phyloP scores from a whole-genome alignment of 495 filamentous ascomycete genomes.

The Coniosporium apollinis region DNA sequence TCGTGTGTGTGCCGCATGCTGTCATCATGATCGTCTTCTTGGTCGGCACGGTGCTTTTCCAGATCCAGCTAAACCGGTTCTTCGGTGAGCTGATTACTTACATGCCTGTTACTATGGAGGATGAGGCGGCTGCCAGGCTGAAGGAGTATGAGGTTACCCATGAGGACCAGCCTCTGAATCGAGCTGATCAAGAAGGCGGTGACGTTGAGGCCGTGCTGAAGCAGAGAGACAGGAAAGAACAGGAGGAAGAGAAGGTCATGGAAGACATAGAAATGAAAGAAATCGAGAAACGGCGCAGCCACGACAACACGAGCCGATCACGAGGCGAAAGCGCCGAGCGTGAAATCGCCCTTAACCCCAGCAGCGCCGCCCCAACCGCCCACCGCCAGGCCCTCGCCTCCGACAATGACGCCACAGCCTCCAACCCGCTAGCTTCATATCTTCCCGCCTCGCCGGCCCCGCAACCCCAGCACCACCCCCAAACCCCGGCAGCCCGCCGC shows the following conservation, averaged over 20 bases:
- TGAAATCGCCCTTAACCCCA: slow-evolving; percentile 18
- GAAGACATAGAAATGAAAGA: slow-evolving; percentile 33
- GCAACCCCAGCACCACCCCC: neutral
- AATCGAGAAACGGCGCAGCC: slow-evolving; percentile 1
- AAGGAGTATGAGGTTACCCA: slow-evolving; percentile 74
- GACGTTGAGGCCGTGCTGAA: slow-evolving; percentile 29
- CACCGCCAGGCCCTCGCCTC: neutral
- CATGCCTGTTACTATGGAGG: slow-evolving; percentile 87
- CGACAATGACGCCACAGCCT: neutral
- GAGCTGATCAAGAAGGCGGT: slow-evolving; percentile 32
- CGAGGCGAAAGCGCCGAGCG: slow-evolving; percentile 20
- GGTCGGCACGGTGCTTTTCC: slow-evolving; percentile 59
- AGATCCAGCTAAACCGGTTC: slow-evolving; percentile 64
- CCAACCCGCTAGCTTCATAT: neutral
- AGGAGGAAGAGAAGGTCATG: slow-evolving; percentile 26
- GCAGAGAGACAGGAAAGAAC: slow-evolving; percentile 20
- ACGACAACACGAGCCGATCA: slow-evolving; percentile 10
- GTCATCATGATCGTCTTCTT: slow-evolving; percentile 74
- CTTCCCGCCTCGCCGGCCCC: neutral
- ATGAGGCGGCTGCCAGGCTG: slow-evolving; percentile 78
- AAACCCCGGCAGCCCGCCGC: too few species aligned
- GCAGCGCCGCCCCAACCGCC: slow-evolving; percentile 12
- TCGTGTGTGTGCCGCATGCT: slow-evolving; percentile 61
- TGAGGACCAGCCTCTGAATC: slow-evolving; percentile 30
- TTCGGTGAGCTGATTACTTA: slow-evolving; percentile 80